Evolutionary conservation across 2,329 filamentous ascomycete species (phyloP).

Genomic region (Hortaea werneckii): DNA sequence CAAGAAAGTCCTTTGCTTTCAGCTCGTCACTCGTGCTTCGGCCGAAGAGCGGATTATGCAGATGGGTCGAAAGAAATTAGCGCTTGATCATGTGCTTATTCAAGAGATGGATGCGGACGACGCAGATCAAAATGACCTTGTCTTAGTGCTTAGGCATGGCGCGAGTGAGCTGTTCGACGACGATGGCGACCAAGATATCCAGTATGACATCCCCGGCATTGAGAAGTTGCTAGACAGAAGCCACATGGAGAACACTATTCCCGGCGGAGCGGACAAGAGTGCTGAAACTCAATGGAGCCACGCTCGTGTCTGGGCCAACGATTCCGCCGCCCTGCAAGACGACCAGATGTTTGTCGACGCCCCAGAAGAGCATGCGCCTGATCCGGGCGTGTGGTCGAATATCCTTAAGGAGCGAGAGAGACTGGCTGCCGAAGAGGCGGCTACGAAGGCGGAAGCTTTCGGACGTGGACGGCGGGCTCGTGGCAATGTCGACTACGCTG

Average conservation of each 20-base stretch:
- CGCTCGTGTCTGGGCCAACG: slow-evolving; percentile 85
- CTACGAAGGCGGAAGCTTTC: slow-evolving; percentile 59
- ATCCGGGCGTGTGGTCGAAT: slow-evolving; percentile 73
- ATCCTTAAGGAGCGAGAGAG: slow-evolving; percentile 77
- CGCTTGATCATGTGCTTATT: slow-evolving; percentile 86
- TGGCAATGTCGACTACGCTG: slow-evolving; percentile 43
- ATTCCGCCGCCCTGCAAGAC: slow-evolving; percentile 54
- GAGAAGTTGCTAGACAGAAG: slow-evolving; percentile 85
- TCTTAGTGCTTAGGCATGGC: slow-evolving; percentile 79
- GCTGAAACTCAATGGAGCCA: slow-evolving; percentile 78
- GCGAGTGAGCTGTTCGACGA: slow-evolving; percentile 79
- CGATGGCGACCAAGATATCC: slow-evolving; percentile 60
- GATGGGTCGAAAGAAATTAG: slow-evolving; percentile 91
- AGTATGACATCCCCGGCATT: slow-evolving; percentile 72
- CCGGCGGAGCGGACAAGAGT: slow-evolving; percentile 52
- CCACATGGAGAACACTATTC: slow-evolving; percentile 61
- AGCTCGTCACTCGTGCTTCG: slow-evolving; percentile 78
- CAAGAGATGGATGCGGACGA: slow-evolving; percentile 84
- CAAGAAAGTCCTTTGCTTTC: slow-evolving; percentile 90
- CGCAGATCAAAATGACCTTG: slow-evolving; percentile 66
- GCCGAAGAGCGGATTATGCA: slow-evolving; percentile 96
- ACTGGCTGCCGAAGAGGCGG: slow-evolving; percentile 62
- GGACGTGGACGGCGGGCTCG: slow-evolving; percentile 75
- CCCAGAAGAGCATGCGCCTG: slow-evolving; percentile 37
- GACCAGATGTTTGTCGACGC: slow-evolving; percentile 20